These are phyloP conservation scores for Trichophyton schoenleinii DNA, from an alignment of 2,329 filamentous ascomycete species.

Conservation along the genomic window DNA sequence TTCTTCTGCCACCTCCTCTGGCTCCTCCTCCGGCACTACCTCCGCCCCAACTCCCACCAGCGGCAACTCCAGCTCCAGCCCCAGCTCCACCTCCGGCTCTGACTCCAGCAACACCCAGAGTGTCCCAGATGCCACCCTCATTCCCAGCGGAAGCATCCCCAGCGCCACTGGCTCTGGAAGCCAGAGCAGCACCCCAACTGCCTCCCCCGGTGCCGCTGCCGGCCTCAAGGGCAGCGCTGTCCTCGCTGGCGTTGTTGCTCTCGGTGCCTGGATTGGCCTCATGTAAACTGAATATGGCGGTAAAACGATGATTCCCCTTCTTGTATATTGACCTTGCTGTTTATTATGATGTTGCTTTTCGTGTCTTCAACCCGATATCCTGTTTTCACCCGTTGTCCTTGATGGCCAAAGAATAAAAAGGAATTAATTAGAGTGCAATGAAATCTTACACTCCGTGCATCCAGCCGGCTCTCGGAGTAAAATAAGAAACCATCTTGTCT, in stretches of 20 bases:
- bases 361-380: not conserved
- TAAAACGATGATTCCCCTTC: not conserved
- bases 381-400: not conserved
- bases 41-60: not conserved
- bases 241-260: not conserved
- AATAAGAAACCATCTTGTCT: not conserved
- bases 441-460: not conserved
- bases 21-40: not conserved
- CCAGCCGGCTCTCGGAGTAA: not conserved
- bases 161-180: not conserved
- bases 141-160: not conserved
- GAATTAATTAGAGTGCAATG: conserved; percentile 2
- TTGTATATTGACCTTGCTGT: not conserved
- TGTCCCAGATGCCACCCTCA: not conserved
- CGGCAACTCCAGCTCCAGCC: not conserved
- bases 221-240: not conserved
- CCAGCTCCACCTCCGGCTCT: not conserved
- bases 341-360: not conserved
- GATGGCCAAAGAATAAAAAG: not conserved
- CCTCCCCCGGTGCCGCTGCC: not conserved
- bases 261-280: not conserved
- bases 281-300: not conserved
- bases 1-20: not conserved
- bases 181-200: not conserved
- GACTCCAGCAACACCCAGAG: not conserved